A percentile compares a stretch with the other conserved stretches of the same genome.
Conservation (phyloP, 306 rosid species). For the Cucumis cinereus region DNA sequence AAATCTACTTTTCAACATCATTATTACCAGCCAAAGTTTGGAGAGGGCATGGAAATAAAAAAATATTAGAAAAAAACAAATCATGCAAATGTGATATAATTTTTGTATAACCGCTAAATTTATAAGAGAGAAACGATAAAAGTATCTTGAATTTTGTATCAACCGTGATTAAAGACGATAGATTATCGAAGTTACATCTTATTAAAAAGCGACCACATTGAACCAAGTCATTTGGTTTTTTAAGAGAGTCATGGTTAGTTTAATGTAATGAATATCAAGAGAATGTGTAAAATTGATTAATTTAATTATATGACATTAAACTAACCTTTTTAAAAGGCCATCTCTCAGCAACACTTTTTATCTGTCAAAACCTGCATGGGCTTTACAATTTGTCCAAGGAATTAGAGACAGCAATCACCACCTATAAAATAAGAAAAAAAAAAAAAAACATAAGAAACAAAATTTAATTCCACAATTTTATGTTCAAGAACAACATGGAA, state of each 20-base stretch:
- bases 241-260: too few relatives aligned
- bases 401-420: slow-evolving; percentile 6
- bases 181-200: not conserved
- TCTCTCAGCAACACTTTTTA: not conserved
- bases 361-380: slow-evolving; percentile 3
- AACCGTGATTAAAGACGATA: too few relatives aligned
- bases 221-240: too few relatives aligned
- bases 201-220: too few relatives aligned
- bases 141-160: too few relatives aligned
- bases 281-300: too few relatives aligned
- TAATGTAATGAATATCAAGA: not conserved
- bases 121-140: not conserved
- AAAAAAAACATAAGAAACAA: not conserved
- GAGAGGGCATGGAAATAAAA: not conserved
- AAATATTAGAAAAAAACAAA: too few relatives aligned
- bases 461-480: not conserved
- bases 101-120: too few relatives aligned
- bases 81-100: too few relatives aligned
- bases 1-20: not conserved
- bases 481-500: not conserved
- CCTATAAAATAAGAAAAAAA: not conserved
- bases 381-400: not conserved
- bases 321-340: slow-evolving; percentile 4
- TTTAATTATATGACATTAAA: not conserved
- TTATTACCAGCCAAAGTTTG: not conserved